Base-by-base conservation (phyloP, 805 yeast species). In the Candida sakaeoensis region DNA sequence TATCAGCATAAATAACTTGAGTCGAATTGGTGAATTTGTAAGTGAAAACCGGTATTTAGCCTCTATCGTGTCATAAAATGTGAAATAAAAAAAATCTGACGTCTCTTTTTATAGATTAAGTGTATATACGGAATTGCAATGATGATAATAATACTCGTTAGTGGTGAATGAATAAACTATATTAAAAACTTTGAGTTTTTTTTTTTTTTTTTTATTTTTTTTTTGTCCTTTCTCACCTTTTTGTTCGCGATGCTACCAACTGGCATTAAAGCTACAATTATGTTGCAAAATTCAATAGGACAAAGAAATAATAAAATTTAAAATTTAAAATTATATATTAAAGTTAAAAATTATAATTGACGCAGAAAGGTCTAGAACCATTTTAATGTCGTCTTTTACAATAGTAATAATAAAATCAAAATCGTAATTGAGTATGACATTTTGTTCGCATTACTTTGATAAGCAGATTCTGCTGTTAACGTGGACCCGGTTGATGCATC, bases 391-490 rank as follows among this genome's bases (percentile, higher is more conserved):
- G 33, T 8, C 10, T 12, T 6, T 13, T 17, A 21, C 14, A 31
- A 31, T 12, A 22, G 21, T 21, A 31, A 31, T 4, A 21, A 21
- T 17, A 31, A 15, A 3, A 31, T 17, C 5, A 21, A 18, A 18
- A 7, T 13, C 18, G 15, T 18, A 10, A 13, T 8, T n/a, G 16
- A 21, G 9, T 9, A 13, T 5, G 34, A 19, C 19, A 31, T 19
- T 31, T 31, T 31, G 14, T 31, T 31, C 18, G 25, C 23, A 4
- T 13, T n/a, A n/a, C 34, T 25, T 31, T 31, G 15, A 19, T 18
- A 31, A 18, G 21, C 18, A 13, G 18, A 23, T 12, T 16, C 34
- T 18, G 18, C 24, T 3, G 5, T n/a, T 4, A 10, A 8, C n/a
- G n/a, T n/a, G n/a, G n/a, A n/a, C n/a, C n/a, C n/a, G n/a, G n/a